Evolutionary conservation across 2,329 filamentous ascomycete genomes (phyloP).

Genomic region (Thyridium curvatum): DNA sequence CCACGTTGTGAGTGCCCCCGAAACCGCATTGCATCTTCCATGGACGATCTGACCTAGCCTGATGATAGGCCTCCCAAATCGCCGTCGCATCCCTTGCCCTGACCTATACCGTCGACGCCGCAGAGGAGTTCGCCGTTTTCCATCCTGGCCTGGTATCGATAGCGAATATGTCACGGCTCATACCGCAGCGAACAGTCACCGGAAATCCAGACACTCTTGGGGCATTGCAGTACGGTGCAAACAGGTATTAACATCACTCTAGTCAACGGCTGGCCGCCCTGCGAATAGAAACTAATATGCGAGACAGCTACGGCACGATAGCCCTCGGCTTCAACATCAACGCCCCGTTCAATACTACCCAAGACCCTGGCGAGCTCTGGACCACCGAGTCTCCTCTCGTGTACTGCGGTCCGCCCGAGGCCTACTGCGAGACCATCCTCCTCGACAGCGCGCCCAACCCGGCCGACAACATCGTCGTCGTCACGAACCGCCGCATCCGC

Average conservation of each 20-base stretch:
- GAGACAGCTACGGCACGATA: slow-evolving; percentile 25
- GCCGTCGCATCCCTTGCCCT: slow-evolving; percentile 34
- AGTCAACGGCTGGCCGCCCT: too few relatives aligned
- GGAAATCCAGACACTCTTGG: slow-evolving; percentile 17
- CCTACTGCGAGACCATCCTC: slow-evolving; percentile 27
- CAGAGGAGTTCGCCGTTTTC: slow-evolving; percentile 23
- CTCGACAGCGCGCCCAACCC: slow-evolving; percentile 18
- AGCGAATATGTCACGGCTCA: slow-evolving; percentile 27
- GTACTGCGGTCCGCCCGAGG: neutral
- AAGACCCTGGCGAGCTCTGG: slow-evolving; percentile 21
- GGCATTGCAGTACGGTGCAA: slow-evolving; percentile 35
- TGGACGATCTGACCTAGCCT: neutral
- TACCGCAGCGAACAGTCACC: slow-evolving; percentile 12
- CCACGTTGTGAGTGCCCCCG: slow-evolving; percentile 17
- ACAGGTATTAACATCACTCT: slow-evolving; percentile 23
- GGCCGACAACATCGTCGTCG: slow-evolving; percentile 10
- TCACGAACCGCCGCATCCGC: slow-evolving; percentile 24
- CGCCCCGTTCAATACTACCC: slow-evolving; percentile 12
- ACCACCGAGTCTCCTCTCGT: slow-evolving; percentile 14
- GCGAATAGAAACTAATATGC: neutral
- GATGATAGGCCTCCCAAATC: slow-evolving; percentile 29
- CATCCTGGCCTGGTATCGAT: slow-evolving; percentile 25
- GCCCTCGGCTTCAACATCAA: slow-evolving; percentile 18
- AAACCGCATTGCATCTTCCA: too few relatives aligned
- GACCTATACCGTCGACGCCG: slow-evolving; percentile 32